Evolutionary conservation across 2,329 filamentous ascomycete genomes (phyloP).

Genomic region (Acephala macrosclerotiorum): DNA sequence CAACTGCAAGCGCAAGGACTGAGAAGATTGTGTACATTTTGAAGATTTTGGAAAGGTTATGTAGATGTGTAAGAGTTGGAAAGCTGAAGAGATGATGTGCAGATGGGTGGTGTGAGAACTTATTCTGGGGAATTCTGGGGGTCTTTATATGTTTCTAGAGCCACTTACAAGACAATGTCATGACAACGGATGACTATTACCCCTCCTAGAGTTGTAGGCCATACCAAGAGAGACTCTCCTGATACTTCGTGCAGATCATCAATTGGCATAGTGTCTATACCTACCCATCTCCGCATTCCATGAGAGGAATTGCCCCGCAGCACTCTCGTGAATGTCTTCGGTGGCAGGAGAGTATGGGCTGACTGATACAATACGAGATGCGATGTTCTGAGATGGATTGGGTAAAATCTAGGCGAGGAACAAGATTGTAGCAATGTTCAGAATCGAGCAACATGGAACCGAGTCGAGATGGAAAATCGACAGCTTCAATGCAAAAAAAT

Average conservation of each 20-base stretch:
- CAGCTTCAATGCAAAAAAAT: conserved; percentile 12
- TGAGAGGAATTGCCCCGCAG: conserved; percentile 26
- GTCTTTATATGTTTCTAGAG: conserved; percentile 30
- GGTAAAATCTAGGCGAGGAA: conserved; percentile 35
- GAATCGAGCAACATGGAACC: conserved; percentile 11
- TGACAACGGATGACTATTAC: conserved; percentile 28
- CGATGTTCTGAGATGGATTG: conserved; percentile 26
- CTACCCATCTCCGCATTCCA: conserved; percentile 25
- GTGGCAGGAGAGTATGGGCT: conserved; percentile 25
- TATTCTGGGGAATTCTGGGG: conserved; percentile 11
- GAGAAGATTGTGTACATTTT: conserved; percentile 35
- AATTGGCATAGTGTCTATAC: conserved; percentile 22
- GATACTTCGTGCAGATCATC: conserved; percentile 16
- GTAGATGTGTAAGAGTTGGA: neutral
- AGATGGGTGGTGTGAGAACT: conserved; percentile 20
- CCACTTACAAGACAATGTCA: conserved; percentile 10
- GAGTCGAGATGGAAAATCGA: conserved; percentile 19
- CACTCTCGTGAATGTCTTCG: conserved; percentile 31
- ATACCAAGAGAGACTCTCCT: conserved; percentile 15
- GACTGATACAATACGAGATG: conserved; percentile 34
- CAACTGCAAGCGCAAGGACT: conserved; percentile 32
- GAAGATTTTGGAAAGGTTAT: neutral
- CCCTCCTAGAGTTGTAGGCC: conserved; percentile 16
- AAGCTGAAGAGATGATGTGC: conserved; percentile 18
- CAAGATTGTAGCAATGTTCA: neutral